Conservation (phyloP, 148 eudicot genomes). For the Chenopodium berlandieri region DNA sequence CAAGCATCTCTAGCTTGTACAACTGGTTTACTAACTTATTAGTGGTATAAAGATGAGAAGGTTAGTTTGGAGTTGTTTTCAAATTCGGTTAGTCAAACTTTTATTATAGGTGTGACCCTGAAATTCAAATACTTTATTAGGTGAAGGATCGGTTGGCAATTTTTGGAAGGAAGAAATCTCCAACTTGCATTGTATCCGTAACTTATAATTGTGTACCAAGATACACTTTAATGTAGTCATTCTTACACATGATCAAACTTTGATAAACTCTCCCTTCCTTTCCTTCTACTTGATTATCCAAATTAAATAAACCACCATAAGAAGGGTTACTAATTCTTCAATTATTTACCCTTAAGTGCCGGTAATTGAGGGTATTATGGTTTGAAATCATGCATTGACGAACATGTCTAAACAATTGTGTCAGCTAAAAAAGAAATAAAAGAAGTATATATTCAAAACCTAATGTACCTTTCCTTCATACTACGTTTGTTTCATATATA, state of each 20-base stretch:
- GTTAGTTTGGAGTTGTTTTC: conserved; percentile 12
- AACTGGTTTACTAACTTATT: not conserved
- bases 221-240: not conserved
- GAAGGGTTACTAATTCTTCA: too few relatives aligned
- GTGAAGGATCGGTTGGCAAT: conserved; percentile 4
- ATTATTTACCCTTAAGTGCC: too few relatives aligned
- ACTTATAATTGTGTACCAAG: conserved; percentile 1
- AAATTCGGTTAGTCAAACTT: conserved; percentile 7
- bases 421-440: too few relatives aligned
- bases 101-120: conserved; percentile 7
- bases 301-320: too few relatives aligned
- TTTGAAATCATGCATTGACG: too few relatives aligned
- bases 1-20: not conserved
- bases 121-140: not conserved
- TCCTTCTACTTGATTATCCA: too few relatives aligned
- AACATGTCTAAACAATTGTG: too few relatives aligned
- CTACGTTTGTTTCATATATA: too few relatives aligned
- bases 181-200: not conserved
- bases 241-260: not conserved
- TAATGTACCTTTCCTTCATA: too few relatives aligned
- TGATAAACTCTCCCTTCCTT: not conserved
- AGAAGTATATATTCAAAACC: too few relatives aligned
- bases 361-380: too few relatives aligned
- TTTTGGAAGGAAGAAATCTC: not conserved
- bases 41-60: not conserved